Base-by-base conservation (phyloP, 306 rosid genomes). In the Trifolium repens region DNA sequence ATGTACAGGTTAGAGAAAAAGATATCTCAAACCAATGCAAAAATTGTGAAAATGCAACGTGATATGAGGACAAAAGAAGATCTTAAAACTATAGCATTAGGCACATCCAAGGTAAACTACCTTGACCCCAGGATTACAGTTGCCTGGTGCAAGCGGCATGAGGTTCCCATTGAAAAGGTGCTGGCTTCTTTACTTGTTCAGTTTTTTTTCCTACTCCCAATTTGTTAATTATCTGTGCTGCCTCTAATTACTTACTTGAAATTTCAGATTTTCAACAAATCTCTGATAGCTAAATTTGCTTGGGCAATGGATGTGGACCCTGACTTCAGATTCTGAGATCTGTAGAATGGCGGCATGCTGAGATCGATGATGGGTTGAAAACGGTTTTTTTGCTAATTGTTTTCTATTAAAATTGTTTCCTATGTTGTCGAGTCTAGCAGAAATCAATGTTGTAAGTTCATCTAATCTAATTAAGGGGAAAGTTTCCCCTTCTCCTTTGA, bases 261-360 rank as follows among this genome's bases (percentile, higher is more conserved):
- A 64, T 78, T 49, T 72, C 91, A 94, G 98, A 90, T 91, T 55
- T 94, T 94, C 91, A 92, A 89, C 86, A 94, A 94, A 80, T 86
- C 97, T 75, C 91, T 88, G 76, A 85, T 94, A 80, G 97, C 93
- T 9, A 94, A 94, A 71, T 94, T 94, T 80, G 67, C 86, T 58
- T 94, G 98, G 98, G 85, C 98, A 73, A 94, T 94, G 98, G 96
- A 89, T 50, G 98, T 94, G 57, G 96, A 91, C 75, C 97, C 96
- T 2, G 97, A 86, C 58, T 94, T 91, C 87, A 91, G 96, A 90
- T 94, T 94, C 93, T 94, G 89, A 94, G 74, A 76, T 72, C 57
- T 63, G 46, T 60, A 16, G 62, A 42, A 42, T 58, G 84, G 79
- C 72, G 75, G 50, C 69, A 49, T 73, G 81, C 32, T 49, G 49